Evolutionary conservation across 176 grass and related monocot species (phyloP), one percentile per base, ranked within the genome.

Genomic region (Avena insularis): DNA sequence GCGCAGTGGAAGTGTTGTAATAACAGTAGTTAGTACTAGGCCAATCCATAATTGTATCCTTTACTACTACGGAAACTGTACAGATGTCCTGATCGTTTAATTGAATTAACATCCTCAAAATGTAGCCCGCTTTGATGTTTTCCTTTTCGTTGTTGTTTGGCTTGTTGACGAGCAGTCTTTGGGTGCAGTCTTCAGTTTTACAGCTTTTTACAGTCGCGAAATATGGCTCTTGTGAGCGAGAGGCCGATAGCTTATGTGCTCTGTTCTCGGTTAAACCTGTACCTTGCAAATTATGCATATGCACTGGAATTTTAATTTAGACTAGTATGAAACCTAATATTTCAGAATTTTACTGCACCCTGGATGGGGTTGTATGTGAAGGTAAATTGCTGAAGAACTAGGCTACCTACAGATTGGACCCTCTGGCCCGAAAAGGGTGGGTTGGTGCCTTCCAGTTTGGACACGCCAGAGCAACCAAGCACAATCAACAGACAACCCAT

Each of bases 401-500:
- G 36, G 35, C 10, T 7, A 71, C 40, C 38, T 25, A 46, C 36
- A 7, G 9, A 69, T 9, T 15, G n/a, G 16, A 12, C 53, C 61
- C 5, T 17, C 4, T 48, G 36, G 7, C 4, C 51, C 27, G 16
- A 38, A 38, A 88, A 61, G 12, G 9, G 25, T 36, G 59, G 17
- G 48, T 25, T 35, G 69, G 83, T 36, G 38, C 45, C 19, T 74
- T 4, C 20, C 45, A 16, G 31, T 56, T 57, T 14, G 23, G 69
- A 12, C 63, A 66, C 57, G 60, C 82, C 15, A 79, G 54, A 64
- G 29, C 47, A 20, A 75, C 63, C 27, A 66, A 64, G 63, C 63
- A 12, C 73, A 29, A 78, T 33, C 40, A 62, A 49, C 72, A 25
- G 67, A 77, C 92, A 91, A 4, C 54, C 90, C 93, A 88, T 94